Base-by-base conservation (phyloP, 2,329 filamentous ascomycete genomes). In the Talaromyces sp. region DNA sequence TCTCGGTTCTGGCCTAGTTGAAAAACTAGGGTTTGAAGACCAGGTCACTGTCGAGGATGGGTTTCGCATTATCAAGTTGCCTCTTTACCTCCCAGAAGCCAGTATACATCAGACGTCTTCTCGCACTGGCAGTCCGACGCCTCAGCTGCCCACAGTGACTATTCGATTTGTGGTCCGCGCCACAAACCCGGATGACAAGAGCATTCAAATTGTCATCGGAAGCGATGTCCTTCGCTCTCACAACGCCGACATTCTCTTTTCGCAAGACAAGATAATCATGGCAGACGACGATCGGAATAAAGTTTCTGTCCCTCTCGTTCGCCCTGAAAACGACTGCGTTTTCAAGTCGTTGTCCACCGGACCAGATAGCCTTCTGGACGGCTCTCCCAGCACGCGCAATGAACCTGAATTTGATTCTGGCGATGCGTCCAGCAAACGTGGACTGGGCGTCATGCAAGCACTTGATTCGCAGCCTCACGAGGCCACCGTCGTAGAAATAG, bases 81-180 rank as follows among this genome's bases (percentile, higher is more conserved):
- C 90, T 0, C 86, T 97, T 7, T 97, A 93, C 73, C 85, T 99
- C 57, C 91, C 93, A 0, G 94, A 97, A 76, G 94, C 93, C 26
- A 88, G 93, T 46, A 86, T 95, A 9, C 89, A 91, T 50, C 70
- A 73, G 58, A 82, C 89, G 6, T 90, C 87, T 27, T 88, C 88
- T 51, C 86, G 89, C 54, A 88, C 90, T 5, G 82, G 77, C 62
- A 92, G 88, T 67, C 89, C 91, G 21, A 84, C 83, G 1, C 88
- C 88, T 10, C 90, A 92, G 66, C 85, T 97, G 21, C 93, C 94
- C 5, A 88, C 86, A n/a, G 79, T 97, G 64, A 86, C 84, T 0
- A 86, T 92, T 31, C 85, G 86, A 2, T 97, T 97, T 66, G 86
- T 90, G 61, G 84, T 99, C 32, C 81, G 84, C 58, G 75, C 80